Percentiles rank a stretch among this genome's conserved stretches.
These are phyloP conservation scores for Vigna nakashimae DNA, from an alignment of 306 rosid species.

Conservation along the genomic window DNA sequence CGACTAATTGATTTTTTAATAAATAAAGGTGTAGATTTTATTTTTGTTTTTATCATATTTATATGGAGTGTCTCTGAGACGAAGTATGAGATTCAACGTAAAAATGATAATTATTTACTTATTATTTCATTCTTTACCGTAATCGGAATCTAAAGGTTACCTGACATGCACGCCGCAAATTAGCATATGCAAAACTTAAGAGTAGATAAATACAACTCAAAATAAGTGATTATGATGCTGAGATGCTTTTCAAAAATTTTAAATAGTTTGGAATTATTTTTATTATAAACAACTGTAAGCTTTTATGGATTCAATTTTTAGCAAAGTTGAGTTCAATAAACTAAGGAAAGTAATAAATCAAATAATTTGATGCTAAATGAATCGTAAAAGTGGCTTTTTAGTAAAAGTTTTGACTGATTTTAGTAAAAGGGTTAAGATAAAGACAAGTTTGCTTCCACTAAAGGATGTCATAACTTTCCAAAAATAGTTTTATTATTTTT, in stretches of 20 bases:
- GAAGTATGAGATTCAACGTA: too few species aligned
- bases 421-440: not conserved
- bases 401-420: not conserved
- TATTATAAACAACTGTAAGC: not conserved
- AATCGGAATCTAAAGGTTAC: not conserved
- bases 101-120: too few species aligned
- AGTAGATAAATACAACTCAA: too few species aligned
- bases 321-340: not conserved
- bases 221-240: too few species aligned
- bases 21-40: too few species aligned
- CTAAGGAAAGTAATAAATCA: not conserved
- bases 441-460: too few species aligned
- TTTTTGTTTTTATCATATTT: too few species aligned
- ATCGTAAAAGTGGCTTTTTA: slow-evolving; percentile 1
- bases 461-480: too few species aligned
- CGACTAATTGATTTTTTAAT: too few species aligned
- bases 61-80: too few species aligned
- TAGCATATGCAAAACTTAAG: slow-evolving; percentile 11
- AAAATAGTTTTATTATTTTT: too few species aligned
- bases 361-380: not conserved
- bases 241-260: not conserved
- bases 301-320: not conserved
- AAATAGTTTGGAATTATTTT: not conserved
- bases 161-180: not conserved
- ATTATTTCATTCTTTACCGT: not conserved